Base-by-base conservation (phyloP, 2,329 filamentous ascomycete species). In the Sphaerulina musiva region DNA sequence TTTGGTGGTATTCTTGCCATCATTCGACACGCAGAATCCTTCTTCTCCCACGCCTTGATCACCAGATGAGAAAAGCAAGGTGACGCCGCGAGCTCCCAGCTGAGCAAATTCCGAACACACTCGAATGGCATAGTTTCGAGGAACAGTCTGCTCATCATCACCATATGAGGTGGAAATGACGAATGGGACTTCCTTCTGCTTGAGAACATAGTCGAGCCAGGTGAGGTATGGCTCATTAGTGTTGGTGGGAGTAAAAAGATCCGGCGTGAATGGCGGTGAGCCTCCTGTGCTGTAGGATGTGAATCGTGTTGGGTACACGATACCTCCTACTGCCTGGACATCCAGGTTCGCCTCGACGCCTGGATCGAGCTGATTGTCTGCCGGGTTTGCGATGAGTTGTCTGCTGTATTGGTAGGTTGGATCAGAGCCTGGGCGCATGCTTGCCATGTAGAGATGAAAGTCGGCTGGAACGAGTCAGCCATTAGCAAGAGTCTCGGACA, bases 221-320 rank as follows among this genome's bases (percentile, higher is more conserved):
- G 76, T 77, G 2, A 85, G 73, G 66, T 86, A 86, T 0, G 83
- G 83, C 69, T 88, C 85, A 66, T 86, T 87, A 56, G 68, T 68
- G 62, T 72, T 73, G 62, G 81, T 78, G 31, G 73, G 64, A 53
- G 68, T 68, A 62, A 59, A 72, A 7, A 72, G 62, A 45, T 81
- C 76, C 0, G 80, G 75, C 6, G 73, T 68, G 59, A 77, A 77
- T 2, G 76, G 77, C 38, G 59, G 61, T 9, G 51, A 59, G 12
- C 83, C 83, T 20, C 74, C 81, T 1, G 80, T 83, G 43, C 77
- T 80, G 67, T 82, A 86, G 54, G 78, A 80, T 9, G 72, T 74
- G 42, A 82, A 75, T 10, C 78, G 75, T 2, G 79, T 74, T 2
- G 78, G 76, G 47, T 57, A 55, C 6, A 49, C 50, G 20, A 60